These are phyloP conservation scores for Xylariaceae sp. DNA, from an alignment of 2,329 filamentous ascomycete species.

Conservation along the genomic window DNA sequence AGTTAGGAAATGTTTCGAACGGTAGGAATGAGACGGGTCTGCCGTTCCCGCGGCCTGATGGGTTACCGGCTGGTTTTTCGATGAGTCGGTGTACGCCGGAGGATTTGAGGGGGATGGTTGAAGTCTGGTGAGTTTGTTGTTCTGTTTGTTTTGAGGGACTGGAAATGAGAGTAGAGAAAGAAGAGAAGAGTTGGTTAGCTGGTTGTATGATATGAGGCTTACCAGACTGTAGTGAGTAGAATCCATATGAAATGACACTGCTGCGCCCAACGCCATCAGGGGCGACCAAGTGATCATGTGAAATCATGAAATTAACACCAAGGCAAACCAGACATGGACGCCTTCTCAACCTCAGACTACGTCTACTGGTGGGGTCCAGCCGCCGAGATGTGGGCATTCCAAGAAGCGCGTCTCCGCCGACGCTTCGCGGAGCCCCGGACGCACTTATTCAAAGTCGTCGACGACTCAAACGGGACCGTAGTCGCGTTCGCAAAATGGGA, in stretches of 20 bases:
- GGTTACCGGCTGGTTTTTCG: slow-evolving; percentile 20
- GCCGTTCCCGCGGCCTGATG: slow-evolving; percentile 12
- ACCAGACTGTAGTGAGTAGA: too few relatives aligned
- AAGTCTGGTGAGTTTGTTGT: slow-evolving; percentile 22
- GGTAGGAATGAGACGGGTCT: neutral
- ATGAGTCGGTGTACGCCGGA: slow-evolving; percentile 25
- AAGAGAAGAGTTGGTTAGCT: too few relatives aligned
- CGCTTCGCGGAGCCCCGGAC: slow-evolving; percentile 26
- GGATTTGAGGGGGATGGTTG: slow-evolving; percentile 22
- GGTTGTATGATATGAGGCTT: too few relatives aligned
- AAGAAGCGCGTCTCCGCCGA: slow-evolving; percentile 21
- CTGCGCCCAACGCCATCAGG: too few relatives aligned
- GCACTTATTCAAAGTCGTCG: slow-evolving; percentile 30
- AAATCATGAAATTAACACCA: too few relatives aligned
- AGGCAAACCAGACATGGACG: slow-evolving; percentile 26
- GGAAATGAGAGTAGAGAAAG: too few relatives aligned
- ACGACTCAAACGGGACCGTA: slow-evolving; percentile 17
- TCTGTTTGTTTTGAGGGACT: too few relatives aligned
- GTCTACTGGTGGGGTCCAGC: slow-evolving; percentile 29
- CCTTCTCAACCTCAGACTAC: slow-evolving; percentile 26
- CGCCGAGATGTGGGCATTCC: slow-evolving; percentile 26
- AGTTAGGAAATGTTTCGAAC: too few relatives aligned
- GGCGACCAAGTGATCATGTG: too few relatives aligned
- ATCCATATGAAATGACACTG: too few relatives aligned
- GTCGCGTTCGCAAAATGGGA: slow-evolving; percentile 30